Evolutionary conservation across 495 filamentous ascomycete species (phyloP).

Genomic region (Trichoderma reesei): DNA sequence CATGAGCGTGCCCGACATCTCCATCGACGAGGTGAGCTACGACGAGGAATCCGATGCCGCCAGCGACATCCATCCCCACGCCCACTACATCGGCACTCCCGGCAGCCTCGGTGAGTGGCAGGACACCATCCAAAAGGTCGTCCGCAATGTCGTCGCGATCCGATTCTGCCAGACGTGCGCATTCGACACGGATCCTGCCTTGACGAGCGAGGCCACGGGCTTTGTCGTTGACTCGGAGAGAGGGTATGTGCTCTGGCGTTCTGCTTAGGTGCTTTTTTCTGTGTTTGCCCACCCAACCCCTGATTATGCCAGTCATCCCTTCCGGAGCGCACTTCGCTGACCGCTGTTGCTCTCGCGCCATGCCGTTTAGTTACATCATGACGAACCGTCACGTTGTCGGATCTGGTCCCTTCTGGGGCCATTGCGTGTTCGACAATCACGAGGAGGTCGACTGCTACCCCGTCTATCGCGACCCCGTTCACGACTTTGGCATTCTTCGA

Average conservation of each 20-base stretch:
- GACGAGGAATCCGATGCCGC: slow-evolving; percentile 23
- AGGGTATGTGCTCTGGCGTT: slow-evolving; percentile 45
- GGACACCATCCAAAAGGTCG: slow-evolving; percentile 85
- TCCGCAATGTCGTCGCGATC: slow-evolving; percentile 89
- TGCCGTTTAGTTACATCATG: slow-evolving; percentile 50
- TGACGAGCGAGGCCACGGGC: slow-evolving; percentile 90
- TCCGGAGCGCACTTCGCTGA: slow-evolving; percentile 22
- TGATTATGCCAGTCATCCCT: background rate
- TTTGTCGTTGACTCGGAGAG: slow-evolving; percentile 95
- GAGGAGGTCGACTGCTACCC: slow-evolving; percentile 94
- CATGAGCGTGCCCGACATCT: slow-evolving; percentile 17
- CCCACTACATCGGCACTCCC: slow-evolving; percentile 15
- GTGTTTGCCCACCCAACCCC: slow-evolving; percentile 5
- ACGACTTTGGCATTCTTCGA: slow-evolving; percentile 94
- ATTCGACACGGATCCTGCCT: slow-evolving; percentile 90
- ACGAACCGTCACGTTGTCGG: slow-evolving; percentile 94
- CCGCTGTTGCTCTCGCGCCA: background rate
- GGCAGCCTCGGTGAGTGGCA: slow-evolving; percentile 65
- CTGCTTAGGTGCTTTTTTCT: slow-evolving; percentile 15
- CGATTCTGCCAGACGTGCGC: slow-evolving; percentile 98
- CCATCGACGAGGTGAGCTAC: slow-evolving; percentile 29
- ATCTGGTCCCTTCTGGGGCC: slow-evolving; percentile 93
- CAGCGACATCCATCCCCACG: slow-evolving; percentile 9
- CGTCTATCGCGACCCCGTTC: slow-evolving; percentile 97
- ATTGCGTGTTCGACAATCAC: slow-evolving; percentile 96